Evolutionary conservation across 805 yeast species (phyloP), one percentile per base, ranked within the genome.

Genomic region (Lachancea quebecensis): DNA sequence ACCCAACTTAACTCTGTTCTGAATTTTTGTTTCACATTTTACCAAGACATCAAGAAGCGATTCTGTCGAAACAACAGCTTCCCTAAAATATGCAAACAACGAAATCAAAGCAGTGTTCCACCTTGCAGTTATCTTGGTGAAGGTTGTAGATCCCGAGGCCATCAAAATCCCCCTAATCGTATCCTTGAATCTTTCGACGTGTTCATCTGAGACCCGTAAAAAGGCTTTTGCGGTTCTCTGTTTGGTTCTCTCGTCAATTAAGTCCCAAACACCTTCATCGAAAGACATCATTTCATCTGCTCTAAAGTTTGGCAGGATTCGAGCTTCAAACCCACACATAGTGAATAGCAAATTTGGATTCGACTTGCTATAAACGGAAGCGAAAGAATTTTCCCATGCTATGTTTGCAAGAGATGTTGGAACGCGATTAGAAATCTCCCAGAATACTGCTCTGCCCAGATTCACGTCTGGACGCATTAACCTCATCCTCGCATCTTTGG

Each of bases 61-160:
- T 43, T 82, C 87, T 0, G 99, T 89, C 0, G 91, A 74, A 8
- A 90, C 81, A 7, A 85, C 87, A 0, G 99, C 98, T 62, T 93
- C 99, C 53, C 99, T 75, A 59, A 78, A 93, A 58, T 93, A 93
- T 0, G 96, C 79, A 57, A 89, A 90, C 31, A 93, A 67, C 0
- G 98, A 76, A 42, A 90, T 77, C 43, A 93, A 68, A 0, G 96
- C 89, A 2, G 96, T 87, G 59, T 93, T 93, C 99, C 99, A 93
- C 57, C 88, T 88, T 34, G 90, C 82, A 2, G 95, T 96, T 47
- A 90, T 84, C 60, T 89, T 93, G 0, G 96, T 85, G 64, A 93
- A 93, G 0, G 99, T 87, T 0, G 96, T 82, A 0, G 96, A 86
- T 0, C 99, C 99, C 0, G 97, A 84, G 1, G 96, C 82, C 96